Evolutionary conservation across 2,329 filamentous ascomycete genomes (phyloP), one percentile per base, ranked within the genome.

Genomic region (Emergomyces orientalis): DNA sequence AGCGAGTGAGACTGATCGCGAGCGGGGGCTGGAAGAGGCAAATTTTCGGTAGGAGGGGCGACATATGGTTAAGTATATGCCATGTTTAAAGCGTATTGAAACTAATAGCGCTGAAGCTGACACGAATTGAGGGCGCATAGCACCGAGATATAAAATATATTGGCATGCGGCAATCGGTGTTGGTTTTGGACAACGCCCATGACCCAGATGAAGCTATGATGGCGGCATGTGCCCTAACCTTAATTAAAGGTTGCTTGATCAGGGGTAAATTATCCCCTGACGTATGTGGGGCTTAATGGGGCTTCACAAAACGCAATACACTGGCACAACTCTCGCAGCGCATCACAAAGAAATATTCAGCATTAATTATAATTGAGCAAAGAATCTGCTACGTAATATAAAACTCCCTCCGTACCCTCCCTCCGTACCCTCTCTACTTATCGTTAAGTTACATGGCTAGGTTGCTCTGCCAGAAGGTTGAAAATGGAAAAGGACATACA

Each of bases 121-220:
- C 30, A 54, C 25, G 39, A 58, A 61, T 37, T 65, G 62, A 58
- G 59, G 41, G 65, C 67, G 70, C 71, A 73, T 73, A 59, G 65
- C 67, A 64, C 65, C 65, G 66, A 69, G 41, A 47, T 62, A 59
- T 27, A 9, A 43, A 41, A 13, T n/a, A 47, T n/a, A 17, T 37
- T 59, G 45, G 25, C 19, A 62, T 30, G 39, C 37, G 34, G 30
- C 43, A 56, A 41, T 30, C 13, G 65, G 25, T 11, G 60, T 41
- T 57, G 13, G 32, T 34, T 62, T 19, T 56, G 47, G 11, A 8
- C 5, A 7, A 22, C 8, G 4, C 9, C 11, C 7, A 47, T 13
- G n/a, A 22, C 25, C 6, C 13, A 9, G 19, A 13, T 39, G 3
- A n/a, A 41, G 55, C n/a, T 41, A 58, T 58, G 55, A 58, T 30